phyloP scores from a whole-genome alignment of 1,284 basidiomycete species.

The Chalciporus piperatoides region DNA sequence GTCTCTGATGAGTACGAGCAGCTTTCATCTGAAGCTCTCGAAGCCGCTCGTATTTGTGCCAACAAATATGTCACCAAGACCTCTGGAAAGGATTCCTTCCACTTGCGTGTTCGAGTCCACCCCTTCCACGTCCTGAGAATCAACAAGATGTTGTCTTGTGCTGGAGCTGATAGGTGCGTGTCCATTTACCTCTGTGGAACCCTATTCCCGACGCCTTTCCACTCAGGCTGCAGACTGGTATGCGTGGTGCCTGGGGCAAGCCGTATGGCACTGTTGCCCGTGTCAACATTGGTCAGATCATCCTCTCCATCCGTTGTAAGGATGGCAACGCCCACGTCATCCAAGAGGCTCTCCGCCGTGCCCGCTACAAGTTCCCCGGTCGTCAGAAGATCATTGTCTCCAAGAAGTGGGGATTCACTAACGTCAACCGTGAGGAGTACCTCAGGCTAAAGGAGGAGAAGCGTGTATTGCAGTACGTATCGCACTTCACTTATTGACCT shows the following conservation, averaged over 20 bases:
- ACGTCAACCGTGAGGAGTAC: constrained; percentile 91
- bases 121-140: constrained; percentile 99
- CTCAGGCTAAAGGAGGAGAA: constrained; percentile 85
- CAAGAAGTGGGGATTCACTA: constrained; percentile 98
- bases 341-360: constrained; percentile 94
- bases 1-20: constrained; percentile 99
- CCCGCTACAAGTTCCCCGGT: constrained; percentile 99
- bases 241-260: constrained; percentile 99
- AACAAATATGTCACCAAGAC: constrained; percentile 99
- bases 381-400: constrained; percentile 99
- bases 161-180: constrained; percentile 91
- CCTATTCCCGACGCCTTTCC: not conserved
- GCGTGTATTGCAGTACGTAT: constrained; percentile 77
- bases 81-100: constrained; percentile 98
- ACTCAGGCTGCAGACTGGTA: constrained; percentile 90
- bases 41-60: constrained; percentile 98
- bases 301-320: constrained; percentile 94
- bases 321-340: constrained; percentile 86
- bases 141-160: constrained; percentile 99
- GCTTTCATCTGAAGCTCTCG: constrained; percentile 92
- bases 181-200: not conserved
- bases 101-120: constrained; percentile 95
- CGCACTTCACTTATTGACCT: not conserved
- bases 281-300: constrained; percentile 96
- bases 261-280: constrained; percentile 95